phyloP scores from a whole-genome alignment of 805 yeast genomes.

The Pichia nanzhaoensis region DNA sequence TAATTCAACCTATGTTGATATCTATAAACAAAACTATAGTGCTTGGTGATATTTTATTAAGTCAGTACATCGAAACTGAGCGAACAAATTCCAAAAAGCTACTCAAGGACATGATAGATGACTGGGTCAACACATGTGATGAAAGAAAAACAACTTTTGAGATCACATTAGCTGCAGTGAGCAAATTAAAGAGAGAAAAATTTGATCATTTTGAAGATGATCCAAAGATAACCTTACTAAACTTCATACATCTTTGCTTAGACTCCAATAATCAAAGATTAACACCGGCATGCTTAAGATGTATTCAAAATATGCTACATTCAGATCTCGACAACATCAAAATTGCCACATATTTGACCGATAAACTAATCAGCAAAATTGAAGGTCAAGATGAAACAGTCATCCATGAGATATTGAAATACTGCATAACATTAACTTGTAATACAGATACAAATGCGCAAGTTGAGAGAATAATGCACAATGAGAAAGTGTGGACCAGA shows the following conservation, averaged over 20 bases:
- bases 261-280: not conserved
- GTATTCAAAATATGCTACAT: not conserved
- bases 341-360: not conserved
- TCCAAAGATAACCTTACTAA: not conserved
- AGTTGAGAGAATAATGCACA: not conserved
- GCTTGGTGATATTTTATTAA: not conserved
- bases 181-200: not conserved
- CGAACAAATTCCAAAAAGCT: not conserved
- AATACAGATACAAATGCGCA: not conserved
- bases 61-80: not conserved
- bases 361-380: not conserved
- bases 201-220: not conserved
- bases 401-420: not conserved
- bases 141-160: not conserved
- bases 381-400: not conserved
- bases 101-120: not conserved
- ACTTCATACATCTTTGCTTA: no score
- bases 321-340: not conserved
- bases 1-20: not conserved
- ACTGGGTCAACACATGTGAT: slow-evolving; percentile 1
- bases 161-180: not conserved
- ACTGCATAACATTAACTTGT: not conserved
- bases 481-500: not conserved
- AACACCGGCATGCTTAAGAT: not conserved
- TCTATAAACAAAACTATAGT: not conserved